Evolutionary conservation across 768 basidiomycete species (phyloP), one percentile per base, ranked within the genome.

Genomic region (Cystofilobasidium ferigula): DNA sequence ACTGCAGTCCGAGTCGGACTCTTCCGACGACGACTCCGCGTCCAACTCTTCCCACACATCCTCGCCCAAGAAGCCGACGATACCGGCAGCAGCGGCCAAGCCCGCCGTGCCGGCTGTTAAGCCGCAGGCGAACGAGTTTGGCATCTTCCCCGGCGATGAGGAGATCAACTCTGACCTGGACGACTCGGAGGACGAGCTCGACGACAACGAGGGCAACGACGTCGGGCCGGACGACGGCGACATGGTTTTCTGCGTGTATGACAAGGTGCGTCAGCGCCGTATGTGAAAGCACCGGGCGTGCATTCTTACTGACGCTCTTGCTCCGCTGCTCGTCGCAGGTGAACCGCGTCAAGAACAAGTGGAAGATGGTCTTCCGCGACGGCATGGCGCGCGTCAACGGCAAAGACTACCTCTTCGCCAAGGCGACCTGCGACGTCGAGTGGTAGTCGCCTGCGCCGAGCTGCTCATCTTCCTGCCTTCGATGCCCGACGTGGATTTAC

Each of bases 341-440:
- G 40, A 91, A 93, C 51, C 83, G 95, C n/a, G 94, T 98, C 30
- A 99, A 98, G 79, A 98, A 95, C 79, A 99, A 98, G 79, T 99
- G 95, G 95, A 99, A 98, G 80, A 93, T 92, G 68, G 85, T 89
- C 28, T 81, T 99, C 60, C 95, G 95, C 77, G 95, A 98, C 70
- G 95, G 95, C 3, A 90, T 98, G 86, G 88, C 97, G 69, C 89
- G 91, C 71, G 84, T 95, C 71, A 95, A 95, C 70, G 94, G 94
- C 35, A 90, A 88, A 72, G 95, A 99, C 73, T 99, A 98, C 78
- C 82, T 99, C 20, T 99, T 99, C 74, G 83, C 88, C 61, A 94
- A 95, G 76, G 98, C 94, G 78, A 91, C 85, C 8, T 72, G 71
- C 57, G 74, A 74, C 54, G 73, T 74, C 47, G 72, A 74, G 59